phyloP scores from a whole-genome alignment of 257 asterid species.

The Salvia miltiorrhiza region DNA sequence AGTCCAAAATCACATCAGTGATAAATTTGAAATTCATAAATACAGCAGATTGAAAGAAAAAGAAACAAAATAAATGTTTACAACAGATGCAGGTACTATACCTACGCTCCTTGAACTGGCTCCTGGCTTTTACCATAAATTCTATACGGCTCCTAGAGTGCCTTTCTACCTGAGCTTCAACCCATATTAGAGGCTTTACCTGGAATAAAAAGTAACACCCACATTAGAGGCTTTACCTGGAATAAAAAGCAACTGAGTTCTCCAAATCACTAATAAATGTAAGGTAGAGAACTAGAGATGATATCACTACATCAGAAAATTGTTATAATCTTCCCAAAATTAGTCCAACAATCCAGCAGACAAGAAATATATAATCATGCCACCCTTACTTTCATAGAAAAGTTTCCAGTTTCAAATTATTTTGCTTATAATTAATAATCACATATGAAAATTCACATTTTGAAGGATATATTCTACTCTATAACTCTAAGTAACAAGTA shows the following conservation, averaged over 20 bases:
- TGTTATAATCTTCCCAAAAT: neutral
- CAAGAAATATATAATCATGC: neutral
- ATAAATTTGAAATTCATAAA: constrained; percentile 14
- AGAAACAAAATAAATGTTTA: constrained; percentile 2
- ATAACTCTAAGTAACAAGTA: too few relatives aligned
- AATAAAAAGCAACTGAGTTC: constrained; percentile 22
- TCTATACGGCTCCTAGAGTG: constrained; percentile 96
- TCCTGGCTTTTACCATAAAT: constrained; percentile 82
- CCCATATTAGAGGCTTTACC: constrained; percentile 99
- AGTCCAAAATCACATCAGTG: constrained; percentile 29
- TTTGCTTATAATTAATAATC: neutral
- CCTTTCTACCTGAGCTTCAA: constrained; percentile 91
- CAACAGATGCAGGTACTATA: constrained; percentile 28
- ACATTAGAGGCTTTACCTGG: constrained; percentile 95
- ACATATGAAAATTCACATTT: neutral
- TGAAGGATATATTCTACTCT: constrained; percentile 3
- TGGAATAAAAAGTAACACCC: constrained; percentile 85
- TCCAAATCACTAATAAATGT: neutral
- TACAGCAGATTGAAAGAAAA: neutral
- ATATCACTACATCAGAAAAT: neutral
- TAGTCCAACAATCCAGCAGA: neutral
- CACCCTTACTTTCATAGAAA: neutral
- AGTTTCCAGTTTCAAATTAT: neutral
- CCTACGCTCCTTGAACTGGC: constrained; percentile 99
- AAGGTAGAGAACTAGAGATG: neutral